Evolutionary conservation across 176 grass and related monocot genomes (phyloP), one percentile per base, ranked within the genome.

Genomic region (Luzula sylvatica): DNA sequence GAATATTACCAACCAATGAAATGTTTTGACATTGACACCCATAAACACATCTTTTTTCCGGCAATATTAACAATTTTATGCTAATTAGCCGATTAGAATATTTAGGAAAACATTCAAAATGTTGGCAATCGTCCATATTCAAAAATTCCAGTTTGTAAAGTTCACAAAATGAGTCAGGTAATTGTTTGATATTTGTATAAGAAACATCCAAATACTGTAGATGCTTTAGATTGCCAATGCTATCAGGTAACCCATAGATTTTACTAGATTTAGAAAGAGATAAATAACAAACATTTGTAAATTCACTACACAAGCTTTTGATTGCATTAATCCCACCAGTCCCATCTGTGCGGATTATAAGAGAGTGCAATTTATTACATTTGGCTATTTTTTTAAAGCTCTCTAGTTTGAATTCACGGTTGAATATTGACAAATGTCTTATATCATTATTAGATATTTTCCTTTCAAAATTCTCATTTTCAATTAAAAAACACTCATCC

Each of bases 61-160:
- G 42, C 38, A 17, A 21, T 21, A 23, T 16, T 3, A 71, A 46
- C 46, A 38, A 14, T 23, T 48, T 39, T 15, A 60, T 8, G 28
- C 35, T 41, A 25, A 71, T 46, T 20, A 71, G 12, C 0, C 22
- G 48, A n/a, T 30, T n/a, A 11, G 38, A 58, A 8, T 42, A 15
- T 23, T 60, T 15, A 2, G 67, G 42, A 17, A 71, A 71, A 4
- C 39, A 20, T 32, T 50, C 35, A 13, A 70, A 27, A 14, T 43
- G 32, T 8, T 18, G 50, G 19, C 67, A 71, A 39, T 50, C 1
- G 3, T 15, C 35, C 54, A 60, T 35, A 20, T 35, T 60, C 15
- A 72, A 18, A 11, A 29, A 60, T 3, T 38, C 6, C 18, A 72
- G 41, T 40, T 61, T 72, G 16, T 42, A 61, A 18, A 61, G 55